Evolutionary conservation across 139 green algal genomes (phyloP).

Genomic region (Coelastrella sp.): DNA sequence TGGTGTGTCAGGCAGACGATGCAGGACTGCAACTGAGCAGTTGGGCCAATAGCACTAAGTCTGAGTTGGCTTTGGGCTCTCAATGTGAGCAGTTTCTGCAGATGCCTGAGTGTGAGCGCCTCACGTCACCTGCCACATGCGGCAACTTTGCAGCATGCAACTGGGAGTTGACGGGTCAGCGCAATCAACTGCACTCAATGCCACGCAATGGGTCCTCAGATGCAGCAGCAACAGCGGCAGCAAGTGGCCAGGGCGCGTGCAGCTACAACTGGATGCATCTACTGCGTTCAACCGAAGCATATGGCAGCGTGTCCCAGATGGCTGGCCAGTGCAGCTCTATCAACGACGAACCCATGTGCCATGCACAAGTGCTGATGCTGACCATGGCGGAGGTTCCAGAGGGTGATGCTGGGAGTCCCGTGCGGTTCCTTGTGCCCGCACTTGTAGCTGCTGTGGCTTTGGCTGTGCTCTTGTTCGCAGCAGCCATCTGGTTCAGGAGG

Average conservation of each 20-base stretch:
- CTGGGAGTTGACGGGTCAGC: slow-evolving; percentile 12
- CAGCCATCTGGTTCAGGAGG: slow-evolving; percentile 3
- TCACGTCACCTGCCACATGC: background rate
- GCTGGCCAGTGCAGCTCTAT: slow-evolving; percentile 16
- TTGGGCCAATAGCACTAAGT: slow-evolving; percentile 24
- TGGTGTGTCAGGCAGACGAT: slow-evolving; percentile 26
- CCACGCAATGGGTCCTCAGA: background rate
- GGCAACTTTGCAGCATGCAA: slow-evolving; percentile 23
- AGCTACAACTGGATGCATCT: slow-evolving; percentile 33
- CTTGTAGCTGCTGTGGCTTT: slow-evolving; percentile 26
- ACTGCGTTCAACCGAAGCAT: background rate
- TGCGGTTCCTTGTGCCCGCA: slow-evolving; percentile 11
- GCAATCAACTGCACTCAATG: slow-evolving; percentile 13
- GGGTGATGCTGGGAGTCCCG: background rate
- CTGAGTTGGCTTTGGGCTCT: background rate
- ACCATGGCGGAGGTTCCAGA: background rate
- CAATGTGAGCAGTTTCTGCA: slow-evolving; percentile 40
- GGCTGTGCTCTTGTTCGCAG: slow-evolving; percentile 26
- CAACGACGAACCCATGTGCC: background rate
- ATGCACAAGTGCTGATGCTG: slow-evolving; percentile 20
- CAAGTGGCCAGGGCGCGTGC: background rate
- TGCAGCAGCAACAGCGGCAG: background rate
- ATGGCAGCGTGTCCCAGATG: background rate
- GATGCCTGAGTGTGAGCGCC: slow-evolving; percentile 21
- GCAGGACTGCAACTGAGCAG: background rate